phyloP scores from a whole-genome alignment of 305 asterid genomes.

The Euphrasia arctica region DNA sequence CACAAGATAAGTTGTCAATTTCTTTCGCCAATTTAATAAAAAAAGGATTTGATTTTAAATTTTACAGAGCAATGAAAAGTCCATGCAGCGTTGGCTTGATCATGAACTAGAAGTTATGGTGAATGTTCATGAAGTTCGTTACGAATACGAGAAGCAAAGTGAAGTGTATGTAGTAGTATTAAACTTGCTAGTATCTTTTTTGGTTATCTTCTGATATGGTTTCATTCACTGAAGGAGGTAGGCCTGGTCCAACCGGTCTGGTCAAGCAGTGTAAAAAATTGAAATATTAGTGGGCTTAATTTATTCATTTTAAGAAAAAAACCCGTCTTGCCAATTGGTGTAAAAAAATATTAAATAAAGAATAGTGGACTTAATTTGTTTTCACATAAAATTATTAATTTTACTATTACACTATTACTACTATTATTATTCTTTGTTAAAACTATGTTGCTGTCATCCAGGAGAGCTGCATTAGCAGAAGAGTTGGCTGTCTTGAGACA shows the following conservation, averaged over 20 bases:
- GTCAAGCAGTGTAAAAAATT: background rate
- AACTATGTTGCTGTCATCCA: constrained; percentile 26
- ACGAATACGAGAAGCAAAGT: constrained; percentile 97
- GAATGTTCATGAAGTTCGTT: constrained; percentile 98
- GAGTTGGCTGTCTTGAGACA: constrained; percentile 90
- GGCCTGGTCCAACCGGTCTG: background rate
- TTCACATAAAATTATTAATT: background rate
- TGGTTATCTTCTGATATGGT: background rate
- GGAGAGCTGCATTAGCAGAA: constrained; percentile 96
- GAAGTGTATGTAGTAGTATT: constrained; percentile 72
- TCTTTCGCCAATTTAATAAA: constrained; percentile 10
- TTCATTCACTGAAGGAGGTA: constrained; percentile 18
- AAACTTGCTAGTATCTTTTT: background rate
- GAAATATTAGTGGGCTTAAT: background rate
- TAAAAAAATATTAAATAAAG: no score
- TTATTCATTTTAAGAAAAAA: background rate
- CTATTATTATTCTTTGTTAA: background rate
- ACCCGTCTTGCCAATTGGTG: background rate
- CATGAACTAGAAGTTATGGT: constrained; percentile 99
- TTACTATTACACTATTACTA: no score
- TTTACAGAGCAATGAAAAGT: constrained; percentile 76
- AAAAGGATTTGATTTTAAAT: background rate
- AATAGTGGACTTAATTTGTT: background rate
- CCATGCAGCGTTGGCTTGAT: constrained; percentile 94
- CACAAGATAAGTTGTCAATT: background rate